Conservation (phyloP, 192 early-diverging fungal genomes). For the Umbelopsis ramanniana region DNA sequence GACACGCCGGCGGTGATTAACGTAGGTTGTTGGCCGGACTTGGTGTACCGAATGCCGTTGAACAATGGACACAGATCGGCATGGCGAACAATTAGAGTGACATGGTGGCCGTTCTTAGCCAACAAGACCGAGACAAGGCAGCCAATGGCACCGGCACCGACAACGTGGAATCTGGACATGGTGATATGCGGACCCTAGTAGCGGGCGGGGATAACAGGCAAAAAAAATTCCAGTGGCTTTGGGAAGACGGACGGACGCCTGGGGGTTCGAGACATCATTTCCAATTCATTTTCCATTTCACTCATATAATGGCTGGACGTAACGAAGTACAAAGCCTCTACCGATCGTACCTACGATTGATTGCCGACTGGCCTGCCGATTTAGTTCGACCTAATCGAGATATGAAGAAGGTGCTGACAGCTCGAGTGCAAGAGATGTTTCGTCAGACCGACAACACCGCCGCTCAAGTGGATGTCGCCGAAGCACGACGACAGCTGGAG, state of each 20-base stretch:
- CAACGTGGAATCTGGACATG: constrained; percentile 53
- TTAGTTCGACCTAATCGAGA: constrained; percentile 70
- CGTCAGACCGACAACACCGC: constrained; percentile 28
- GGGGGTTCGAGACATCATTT: neutral
- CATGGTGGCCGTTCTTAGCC: constrained; percentile 45
- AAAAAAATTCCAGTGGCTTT: constrained; percentile 2
- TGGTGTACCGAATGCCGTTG: neutral
- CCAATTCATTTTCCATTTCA: neutral
- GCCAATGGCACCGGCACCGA: constrained; percentile 76
- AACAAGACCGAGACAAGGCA: constrained; percentile 64
- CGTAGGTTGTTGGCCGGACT: neutral
- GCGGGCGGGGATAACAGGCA: neutral
- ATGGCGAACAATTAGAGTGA: constrained; percentile 61
- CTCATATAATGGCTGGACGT: neutral
- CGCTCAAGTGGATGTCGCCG: constrained; percentile 32
- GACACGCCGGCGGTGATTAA: neutral
- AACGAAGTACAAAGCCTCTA: constrained; percentile 50
- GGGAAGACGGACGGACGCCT: neutral
- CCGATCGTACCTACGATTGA: constrained; percentile 60
- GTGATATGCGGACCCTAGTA: neutral
- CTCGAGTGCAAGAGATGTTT: constrained; percentile 53
- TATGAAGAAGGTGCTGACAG: constrained; percentile 65
- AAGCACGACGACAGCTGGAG: constrained; percentile 46
- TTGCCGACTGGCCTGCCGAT: constrained; percentile 69
- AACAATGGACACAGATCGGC: constrained; percentile 27